phyloP scores from a whole-genome alignment of 345 rosid species.

The Lumnitzera racemosa region DNA sequence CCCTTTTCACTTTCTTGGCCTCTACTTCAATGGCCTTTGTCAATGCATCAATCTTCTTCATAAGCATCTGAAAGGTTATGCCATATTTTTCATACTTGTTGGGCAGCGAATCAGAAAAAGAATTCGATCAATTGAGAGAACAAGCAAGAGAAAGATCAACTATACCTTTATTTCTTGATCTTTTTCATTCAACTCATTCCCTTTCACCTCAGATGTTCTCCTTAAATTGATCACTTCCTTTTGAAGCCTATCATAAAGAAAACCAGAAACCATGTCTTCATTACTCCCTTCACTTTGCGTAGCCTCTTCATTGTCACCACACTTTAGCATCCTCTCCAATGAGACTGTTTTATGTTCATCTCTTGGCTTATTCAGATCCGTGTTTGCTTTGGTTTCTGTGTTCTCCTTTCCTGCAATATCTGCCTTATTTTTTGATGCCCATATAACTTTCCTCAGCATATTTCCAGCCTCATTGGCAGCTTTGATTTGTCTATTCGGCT shows the following conservation, averaged over 20 bases:
- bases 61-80: slow-evolving; percentile 44
- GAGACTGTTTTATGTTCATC: slow-evolving; percentile 11
- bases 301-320: slow-evolving; percentile 19
- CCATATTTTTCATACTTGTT: too few species aligned
- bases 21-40: slow-evolving; percentile 70
- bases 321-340: slow-evolving; percentile 16
- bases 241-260: slow-evolving; percentile 80
- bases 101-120: neutral
- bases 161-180: slow-evolving; percentile 80
- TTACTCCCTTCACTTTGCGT: slow-evolving; percentile 17
- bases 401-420: slow-evolving; percentile 66
- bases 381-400: slow-evolving; percentile 26
- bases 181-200: slow-evolving; percentile 42
- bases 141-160: neutral
- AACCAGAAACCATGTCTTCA: slow-evolving; percentile 73
- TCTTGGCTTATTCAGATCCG: slow-evolving; percentile 13
- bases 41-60: slow-evolving; percentile 75
- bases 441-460: slow-evolving; percentile 28
- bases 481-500: slow-evolving; percentile 26
- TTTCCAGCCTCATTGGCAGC: slow-evolving; percentile 21
- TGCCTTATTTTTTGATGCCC: slow-evolving; percentile 49
- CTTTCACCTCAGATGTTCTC: slow-evolving; percentile 61
- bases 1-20: slow-evolving; percentile 71
- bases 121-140: slow-evolving; percentile 4
- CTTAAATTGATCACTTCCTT: slow-evolving; percentile 69